phyloP scores from a whole-genome alignment of 768 basidiomycete genomes.

The Pisolithus tinctorius region DNA sequence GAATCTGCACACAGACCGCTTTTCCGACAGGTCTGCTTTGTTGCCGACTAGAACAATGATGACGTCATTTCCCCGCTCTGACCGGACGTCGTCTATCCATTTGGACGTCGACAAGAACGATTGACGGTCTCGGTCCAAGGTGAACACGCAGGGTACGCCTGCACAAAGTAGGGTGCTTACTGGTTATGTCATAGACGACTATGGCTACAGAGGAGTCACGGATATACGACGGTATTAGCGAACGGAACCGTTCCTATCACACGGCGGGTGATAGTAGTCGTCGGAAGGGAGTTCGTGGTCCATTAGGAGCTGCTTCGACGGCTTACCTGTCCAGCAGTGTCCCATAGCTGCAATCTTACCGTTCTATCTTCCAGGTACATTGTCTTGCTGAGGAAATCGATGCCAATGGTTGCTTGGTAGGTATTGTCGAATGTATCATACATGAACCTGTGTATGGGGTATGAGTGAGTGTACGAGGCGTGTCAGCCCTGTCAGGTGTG shows the following conservation, averaged over 20 bases:
- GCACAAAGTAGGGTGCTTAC: constrained; percentile 40
- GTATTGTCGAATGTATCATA: constrained; percentile 99
- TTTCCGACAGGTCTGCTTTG: constrained; percentile 98
- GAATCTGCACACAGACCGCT: constrained; percentile 57
- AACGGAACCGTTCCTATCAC: constrained; percentile 88
- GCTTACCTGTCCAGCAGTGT: constrained; percentile 89
- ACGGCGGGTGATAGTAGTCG: constrained; percentile 1
- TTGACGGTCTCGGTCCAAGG: constrained; percentile 62
- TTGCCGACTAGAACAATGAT: constrained; percentile 98
- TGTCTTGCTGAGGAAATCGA: constrained; percentile 99
- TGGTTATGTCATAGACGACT: constrained; percentile 98
- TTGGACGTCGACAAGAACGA: constrained; percentile 98
- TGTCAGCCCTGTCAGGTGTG: constrained; percentile 18
- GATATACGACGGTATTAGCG: constrained; percentile 97
- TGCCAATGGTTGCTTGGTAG: constrained; percentile 95
- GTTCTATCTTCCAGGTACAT: constrained; percentile 99
- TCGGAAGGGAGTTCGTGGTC: neutral
- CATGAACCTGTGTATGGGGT: constrained; percentile 67
- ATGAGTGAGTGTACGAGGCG: neutral
- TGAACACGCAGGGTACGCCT: constrained; percentile 2
- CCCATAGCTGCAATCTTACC: constrained; percentile 96
- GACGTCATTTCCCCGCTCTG: constrained; percentile 95
- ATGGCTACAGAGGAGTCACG: constrained; percentile 98
- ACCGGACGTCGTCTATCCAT: constrained; percentile 99
- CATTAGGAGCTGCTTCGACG: neutral